Percentiles rank a stretch among this genome's conserved stretches.
These are phyloP conservation scores for Cystobasidium onofrii DNA, from an alignment of 768 basidiomycete genomes.

Conservation along the genomic window DNA sequence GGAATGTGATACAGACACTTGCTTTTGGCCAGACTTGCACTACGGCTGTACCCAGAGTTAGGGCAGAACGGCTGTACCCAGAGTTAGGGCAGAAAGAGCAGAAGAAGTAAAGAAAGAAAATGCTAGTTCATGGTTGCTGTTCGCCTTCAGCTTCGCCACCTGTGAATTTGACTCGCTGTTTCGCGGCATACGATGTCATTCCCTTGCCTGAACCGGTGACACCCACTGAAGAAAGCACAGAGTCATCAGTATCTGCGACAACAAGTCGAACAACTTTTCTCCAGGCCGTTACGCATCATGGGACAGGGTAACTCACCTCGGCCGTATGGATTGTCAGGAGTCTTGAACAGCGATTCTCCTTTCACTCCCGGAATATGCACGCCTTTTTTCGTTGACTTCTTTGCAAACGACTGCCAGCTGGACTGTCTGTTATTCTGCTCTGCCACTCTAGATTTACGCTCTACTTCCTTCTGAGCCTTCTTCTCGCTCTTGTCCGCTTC, in stretches of 20 bases:
- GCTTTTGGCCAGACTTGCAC: not conserved
- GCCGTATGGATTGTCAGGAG: slow-evolving; percentile 81
- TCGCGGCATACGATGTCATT: slow-evolving; percentile 54
- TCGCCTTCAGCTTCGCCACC: not conserved
- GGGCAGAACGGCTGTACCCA: no score
- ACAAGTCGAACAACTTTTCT: no score
- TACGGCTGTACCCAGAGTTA: not conserved
- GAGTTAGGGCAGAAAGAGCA: not conserved
- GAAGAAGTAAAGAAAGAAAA: not conserved
- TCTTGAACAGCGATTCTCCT: slow-evolving; percentile 89
- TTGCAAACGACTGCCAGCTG: slow-evolving; percentile 89
- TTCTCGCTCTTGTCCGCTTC: slow-evolving; percentile 82
- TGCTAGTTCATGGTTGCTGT: not conserved
- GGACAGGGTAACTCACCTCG: slow-evolving; percentile 55
- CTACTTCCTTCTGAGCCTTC: slow-evolving; percentile 86
- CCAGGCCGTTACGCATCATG: no score
- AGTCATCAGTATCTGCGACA: not conserved
- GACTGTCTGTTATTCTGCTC: slow-evolving; percentile 76
- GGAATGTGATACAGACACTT: not conserved
- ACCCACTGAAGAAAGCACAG: slow-evolving; percentile 57
- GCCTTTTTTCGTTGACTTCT: slow-evolving; percentile 88
- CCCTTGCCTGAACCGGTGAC: slow-evolving; percentile 83
- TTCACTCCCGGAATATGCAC: slow-evolving; percentile 67
- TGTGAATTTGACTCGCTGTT: slow-evolving; percentile 27
- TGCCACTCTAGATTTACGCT: slow-evolving; percentile 72